Base-by-base conservation (phyloP, 2,329 filamentous ascomycete species). In the Pseudocercospora crystallina region DNA sequence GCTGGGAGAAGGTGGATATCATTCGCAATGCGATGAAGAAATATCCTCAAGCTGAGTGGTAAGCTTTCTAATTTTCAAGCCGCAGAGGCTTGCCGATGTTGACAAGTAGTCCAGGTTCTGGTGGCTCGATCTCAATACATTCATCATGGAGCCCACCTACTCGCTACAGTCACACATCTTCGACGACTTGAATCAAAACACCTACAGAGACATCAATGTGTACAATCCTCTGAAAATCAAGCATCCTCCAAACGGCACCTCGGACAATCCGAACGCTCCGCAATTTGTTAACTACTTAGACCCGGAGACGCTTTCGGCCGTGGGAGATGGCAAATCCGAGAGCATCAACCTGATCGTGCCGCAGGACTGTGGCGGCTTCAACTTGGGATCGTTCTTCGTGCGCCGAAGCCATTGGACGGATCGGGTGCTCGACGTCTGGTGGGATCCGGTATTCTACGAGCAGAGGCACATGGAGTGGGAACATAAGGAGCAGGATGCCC, bases 401-500 rank as follows among this genome's bases (percentile, higher is more conserved):
- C 84, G 85, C 43, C 84, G 94, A 54, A 89, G 89, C 64, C 77
- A 84, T 20, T 99, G 91, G 89, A 89, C 91, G 0, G 92, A 97
- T 64, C 86, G 90, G 4, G 75, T 99, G 13, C 81, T 99, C 32
- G 94, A 99, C 66, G 81, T 96, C 45, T 99, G 94, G 94, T 99
- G 94, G 94, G 94, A 99, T 65, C 94, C 94, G 0, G 91, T 97
- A 29, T 84, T 87, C 50, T 99, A 99, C 70, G 94, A 99, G 73
- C 94, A 99, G 73, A 95, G 90, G 69, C 94, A 99, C 70, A 96
- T 96, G 91, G 83, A 94, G 56, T 99, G 94, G 94, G 91, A 94
- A 66, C 94, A 99, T 77, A 97, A 97, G 70, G 94, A 99, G 71
- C 94, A 99, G 73, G 91, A 97, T 67, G 90, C 91, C 1, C 76